Percentiles rank a stretch among this genome's conserved stretches.
phyloP scores from a whole-genome alignment of 2,329 filamentous ascomycete species.

The Clonostachys byssicola region DNA sequence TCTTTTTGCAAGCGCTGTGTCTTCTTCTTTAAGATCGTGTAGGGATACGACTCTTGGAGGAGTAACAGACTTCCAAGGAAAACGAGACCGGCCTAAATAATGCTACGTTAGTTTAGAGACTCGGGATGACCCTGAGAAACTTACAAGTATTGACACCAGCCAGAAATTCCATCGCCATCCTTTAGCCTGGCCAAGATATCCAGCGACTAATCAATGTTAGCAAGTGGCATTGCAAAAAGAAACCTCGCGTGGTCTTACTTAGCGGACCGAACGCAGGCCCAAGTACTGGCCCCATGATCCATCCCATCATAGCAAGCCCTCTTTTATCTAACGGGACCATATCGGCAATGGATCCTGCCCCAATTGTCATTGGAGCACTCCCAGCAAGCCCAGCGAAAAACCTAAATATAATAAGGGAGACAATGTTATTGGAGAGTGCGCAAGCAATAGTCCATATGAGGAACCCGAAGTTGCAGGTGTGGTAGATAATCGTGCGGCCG shows the following conservation, averaged over 20 bases:
- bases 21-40: constrained; percentile 33
- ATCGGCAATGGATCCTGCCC: constrained; percentile 46
- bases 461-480: constrained; percentile 39
- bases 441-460: constrained; percentile 48
- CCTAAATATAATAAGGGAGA: constrained; percentile 37
- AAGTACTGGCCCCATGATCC: constrained; percentile 41
- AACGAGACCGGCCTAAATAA: constrained; percentile 18
- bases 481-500: constrained; percentile 35
- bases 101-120: background rate
- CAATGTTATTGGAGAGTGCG: constrained; percentile 43
- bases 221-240: constrained; percentile 17
- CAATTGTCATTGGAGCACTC: constrained; percentile 37
- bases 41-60: constrained; percentile 36
- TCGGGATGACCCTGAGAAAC: constrained; percentile 6
- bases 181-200: constrained; percentile 33
- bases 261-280: constrained; percentile 45
- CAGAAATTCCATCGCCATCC: constrained; percentile 50
- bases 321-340: constrained; percentile 39
- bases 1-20: constrained; percentile 31
- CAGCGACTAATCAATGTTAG: constrained; percentile 25
- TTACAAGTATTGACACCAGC: constrained; percentile 37
- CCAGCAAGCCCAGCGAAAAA: constrained; percentile 33
- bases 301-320: constrained; percentile 42
- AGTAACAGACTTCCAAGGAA: constrained; percentile 22
- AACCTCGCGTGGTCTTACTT: constrained; percentile 13